Percentiles rank a stretch among this genome's conserved stretches.
Conservation (phyloP, 176 grass and related monocot species). For the Avena sativa region DNA sequence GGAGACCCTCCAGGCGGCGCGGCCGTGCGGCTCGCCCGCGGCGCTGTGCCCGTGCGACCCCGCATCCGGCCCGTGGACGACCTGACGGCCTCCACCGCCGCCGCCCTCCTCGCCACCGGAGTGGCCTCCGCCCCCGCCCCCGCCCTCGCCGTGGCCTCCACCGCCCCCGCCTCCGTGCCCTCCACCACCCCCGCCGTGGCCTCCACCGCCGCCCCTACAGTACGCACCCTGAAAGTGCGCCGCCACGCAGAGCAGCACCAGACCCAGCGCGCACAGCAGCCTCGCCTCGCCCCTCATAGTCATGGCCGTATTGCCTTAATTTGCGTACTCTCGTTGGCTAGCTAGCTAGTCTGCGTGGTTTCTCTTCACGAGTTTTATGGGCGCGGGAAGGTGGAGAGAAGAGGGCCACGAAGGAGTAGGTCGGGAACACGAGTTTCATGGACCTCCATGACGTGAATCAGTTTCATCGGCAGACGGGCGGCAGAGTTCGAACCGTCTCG, state of each 20-base stretch:
- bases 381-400: not conserved
- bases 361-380: not conserved
- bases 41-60: constrained; percentile 10
- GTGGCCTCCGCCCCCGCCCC: not conserved
- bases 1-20: constrained; percentile 29
- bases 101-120: not conserved
- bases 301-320: constrained; percentile 12
- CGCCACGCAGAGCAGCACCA: too few species aligned
- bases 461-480: too few species aligned
- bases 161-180: too few species aligned
- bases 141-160: not conserved
- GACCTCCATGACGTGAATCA: too few species aligned
- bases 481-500: too few species aligned
- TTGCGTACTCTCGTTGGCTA: not conserved
- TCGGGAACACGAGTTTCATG: not conserved
- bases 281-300: constrained; percentile 26
- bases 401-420: not conserved
- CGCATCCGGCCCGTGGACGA: not conserved
- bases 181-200: too few species aligned
- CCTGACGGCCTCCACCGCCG: not conserved
- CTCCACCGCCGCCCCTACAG: too few species aligned
- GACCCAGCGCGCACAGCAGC: not conserved
- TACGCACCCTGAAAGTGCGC: too few species aligned
- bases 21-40: not conserved
- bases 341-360: not conserved